Evolutionary conservation across 352 stramenopile genomes (phyloP).

Genomic region (Blastocystis sp.): DNA sequence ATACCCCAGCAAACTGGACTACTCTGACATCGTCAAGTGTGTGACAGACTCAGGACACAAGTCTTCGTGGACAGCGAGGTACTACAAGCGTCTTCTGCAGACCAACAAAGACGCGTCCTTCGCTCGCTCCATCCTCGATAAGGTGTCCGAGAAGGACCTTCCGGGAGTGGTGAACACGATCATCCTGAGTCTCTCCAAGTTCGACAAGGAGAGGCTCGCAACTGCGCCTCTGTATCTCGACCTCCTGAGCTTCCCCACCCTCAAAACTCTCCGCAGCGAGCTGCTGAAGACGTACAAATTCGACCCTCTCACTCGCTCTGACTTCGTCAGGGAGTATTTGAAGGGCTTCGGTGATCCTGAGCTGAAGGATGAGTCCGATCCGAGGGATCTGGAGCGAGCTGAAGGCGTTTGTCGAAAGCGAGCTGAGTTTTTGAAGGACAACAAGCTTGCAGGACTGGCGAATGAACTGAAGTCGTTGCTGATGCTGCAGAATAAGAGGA

Average conservation of each 20-base stretch:
- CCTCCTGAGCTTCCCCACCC: background rate
- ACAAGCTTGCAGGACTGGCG: background rate
- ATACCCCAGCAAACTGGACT: background rate
- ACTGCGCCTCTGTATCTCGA: background rate
- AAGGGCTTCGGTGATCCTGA: background rate
- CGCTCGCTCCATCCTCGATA: background rate
- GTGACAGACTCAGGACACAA: background rate
- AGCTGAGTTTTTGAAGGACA: background rate
- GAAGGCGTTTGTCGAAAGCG: background rate
- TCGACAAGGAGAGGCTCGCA: background rate
- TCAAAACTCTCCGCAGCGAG: background rate
- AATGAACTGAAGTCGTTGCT: background rate
- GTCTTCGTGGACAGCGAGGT: background rate
- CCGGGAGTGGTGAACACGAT: background rate
- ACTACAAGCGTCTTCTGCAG: background rate
- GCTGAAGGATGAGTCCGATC: background rate
- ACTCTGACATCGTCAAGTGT: background rate
- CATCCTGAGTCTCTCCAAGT: background rate
- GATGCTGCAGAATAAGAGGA: background rate
- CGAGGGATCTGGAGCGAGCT: background rate
- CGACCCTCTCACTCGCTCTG: background rate
- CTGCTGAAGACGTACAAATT: background rate
- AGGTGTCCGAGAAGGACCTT: background rate
- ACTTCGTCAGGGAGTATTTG: background rate
- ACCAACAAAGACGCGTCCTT: background rate